A percentile compares a stretch with the other conserved stretches of the same genome.
These are phyloP conservation scores for Sisymbrium irio DNA, from an alignment of 345 rosid genomes.

Conservation along the genomic window DNA sequence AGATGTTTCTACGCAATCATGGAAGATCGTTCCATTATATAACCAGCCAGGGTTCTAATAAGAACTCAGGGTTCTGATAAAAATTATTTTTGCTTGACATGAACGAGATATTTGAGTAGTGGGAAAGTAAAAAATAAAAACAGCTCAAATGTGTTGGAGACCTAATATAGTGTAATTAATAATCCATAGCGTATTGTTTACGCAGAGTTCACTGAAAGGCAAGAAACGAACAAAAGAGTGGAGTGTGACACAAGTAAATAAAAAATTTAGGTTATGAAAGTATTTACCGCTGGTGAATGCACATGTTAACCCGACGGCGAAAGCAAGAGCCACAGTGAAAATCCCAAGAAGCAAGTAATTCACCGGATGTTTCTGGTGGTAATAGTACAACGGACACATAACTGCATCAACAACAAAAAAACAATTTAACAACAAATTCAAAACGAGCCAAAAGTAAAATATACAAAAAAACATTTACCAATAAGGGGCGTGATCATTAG, in stretches of 20 bases:
- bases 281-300: slow-evolving; percentile 67
- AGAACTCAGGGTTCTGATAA: too few species aligned
- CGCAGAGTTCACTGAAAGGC: slow-evolving; percentile 10
- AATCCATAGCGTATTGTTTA: not conserved
- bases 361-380: slow-evolving; percentile 84
- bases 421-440: not conserved
- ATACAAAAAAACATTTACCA: slow-evolving; percentile 34
- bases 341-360: slow-evolving; percentile 70
- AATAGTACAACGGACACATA: slow-evolving; percentile 69
- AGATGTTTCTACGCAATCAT: too few species aligned
- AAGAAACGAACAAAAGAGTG: slow-evolving; percentile 20
- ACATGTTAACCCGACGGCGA: slow-evolving; percentile 73
- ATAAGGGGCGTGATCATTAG: slow-evolving; percentile 63
- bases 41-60: not conserved
- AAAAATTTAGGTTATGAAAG: not conserved
- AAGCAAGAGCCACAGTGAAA: slow-evolving; percentile 63
- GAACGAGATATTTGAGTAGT: not conserved
- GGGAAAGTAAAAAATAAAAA: not conserved
- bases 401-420: slow-evolving; percentile 38
- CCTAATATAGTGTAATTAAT: not conserved
- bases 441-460: not conserved
- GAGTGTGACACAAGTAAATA: slow-evolving; percentile 11
- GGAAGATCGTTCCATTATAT: not conserved
- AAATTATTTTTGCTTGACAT: too few species aligned
- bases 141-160: slow-evolving; percentile 18